Base-by-base conservation (phyloP, 768 basidiomycete genomes). In the Lactifluus hygrophoroides region DNA sequence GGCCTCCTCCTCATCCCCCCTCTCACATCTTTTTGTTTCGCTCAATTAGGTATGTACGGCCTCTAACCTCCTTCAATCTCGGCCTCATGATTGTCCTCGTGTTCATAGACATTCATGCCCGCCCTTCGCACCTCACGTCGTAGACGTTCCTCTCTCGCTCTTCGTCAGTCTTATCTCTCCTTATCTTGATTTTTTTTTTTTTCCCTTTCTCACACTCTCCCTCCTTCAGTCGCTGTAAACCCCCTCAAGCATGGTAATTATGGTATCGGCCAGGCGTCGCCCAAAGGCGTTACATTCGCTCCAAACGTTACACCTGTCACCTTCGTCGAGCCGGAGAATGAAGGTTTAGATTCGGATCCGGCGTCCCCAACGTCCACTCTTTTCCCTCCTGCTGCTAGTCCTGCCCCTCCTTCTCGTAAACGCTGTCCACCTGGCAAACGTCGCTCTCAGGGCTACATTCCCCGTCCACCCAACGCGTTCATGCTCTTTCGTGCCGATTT, bases 391-490 rank as follows among this genome's bases (percentile, higher is more conserved):
- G 79, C 80, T 0, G 71, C 74, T 17, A 66, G 69, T 0, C 75
- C 77, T 0, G 72, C 73, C 11, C 65, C 75, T 0, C 69, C 75
- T 3, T 65, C 77, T 0, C 74, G 79, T 47, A 73, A 78, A 62
- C 78, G 82, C 0, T 72, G 68, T 2, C 83, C 83, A 1, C 83
- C 81, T 0, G 82, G 80, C 58, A 86, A 84, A 73, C 78, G 83
- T 47, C 77, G 78, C 51, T 88, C 71, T 73, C 83, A 85, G 58
- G 62, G 77, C 62, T 68, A 68, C 38, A 68, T 65, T 30, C 66
- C 64, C 8, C 67, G 65, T 35, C 69, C 65, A 21, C 67, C 67
- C 2, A 77, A 76, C 61, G 76, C 75, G 40, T 76, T 77, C 66
- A 76, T 69, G 61, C 63, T 69, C 37, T 69, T 69, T 57, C 64